Evolutionary conservation across 257 asterid species (phyloP), one percentile per base, ranked within the genome.

Genomic region (Solanum pinnatisectum): DNA sequence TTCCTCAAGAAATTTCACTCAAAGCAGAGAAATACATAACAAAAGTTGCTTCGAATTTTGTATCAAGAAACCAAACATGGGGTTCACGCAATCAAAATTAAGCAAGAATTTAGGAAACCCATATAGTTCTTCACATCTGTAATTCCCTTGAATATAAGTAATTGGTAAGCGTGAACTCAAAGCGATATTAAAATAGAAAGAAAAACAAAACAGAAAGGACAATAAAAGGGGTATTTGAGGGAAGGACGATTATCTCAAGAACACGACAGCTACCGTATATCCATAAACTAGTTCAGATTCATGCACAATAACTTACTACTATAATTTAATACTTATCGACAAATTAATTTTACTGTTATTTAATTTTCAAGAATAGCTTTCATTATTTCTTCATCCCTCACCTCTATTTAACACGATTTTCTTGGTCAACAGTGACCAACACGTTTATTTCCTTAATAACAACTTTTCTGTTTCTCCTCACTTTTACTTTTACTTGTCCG

Each of bases 211-310:
- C 20, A n/a, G 42, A 46, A 65, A 83, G 22, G 27, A 84, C 87
- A 86, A 88, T 86, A 88, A 79, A 87, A 78, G 42, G 71, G 78
- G 90, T 39, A 90, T 88, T 90, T 60, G 16, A 37, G 36, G 60
- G 52, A 88, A 84, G 70, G 44, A 49, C 70, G 70, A 82, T 49
- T 49, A 82, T 32, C 70, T 49, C 86, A 82, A 82, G 30, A 82
- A 82, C 86, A 82, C 70, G 70, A 82, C 86, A 82, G 85, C 85
- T 82, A 82, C 85, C 85, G 70, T 82, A 82, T 82, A 65, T 20
- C 70, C 18, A 82, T 37, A 82, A 82, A 30, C 30, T 49, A 30
- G 86, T 82, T 82, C 70, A 82, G 30, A 32, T 82, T 82, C 86
- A 82, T 82, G 86, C 86, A 82, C 86, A 82, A 82, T 82, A 12